Evolutionary conservation across 2,329 filamentous ascomycete species (phyloP), one percentile per base, ranked within the genome.

Genomic region (Ramularia collo-cygni): DNA sequence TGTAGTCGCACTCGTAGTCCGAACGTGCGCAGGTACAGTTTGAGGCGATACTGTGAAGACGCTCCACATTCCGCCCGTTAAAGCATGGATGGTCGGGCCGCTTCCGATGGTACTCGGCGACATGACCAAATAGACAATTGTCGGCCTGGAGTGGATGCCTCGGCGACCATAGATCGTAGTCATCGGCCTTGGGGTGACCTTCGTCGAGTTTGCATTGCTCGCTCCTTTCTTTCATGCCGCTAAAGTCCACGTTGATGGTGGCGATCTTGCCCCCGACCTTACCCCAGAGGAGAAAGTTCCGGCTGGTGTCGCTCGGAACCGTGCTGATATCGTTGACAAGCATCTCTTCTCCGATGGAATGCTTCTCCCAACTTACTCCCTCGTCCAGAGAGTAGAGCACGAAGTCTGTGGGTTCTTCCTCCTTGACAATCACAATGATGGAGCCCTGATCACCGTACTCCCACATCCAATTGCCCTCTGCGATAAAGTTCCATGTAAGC

Each of bases 1-100:
- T 98, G 72, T 87, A 98, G 60, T 93, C 90, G 65, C 92, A 98
- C 73, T 98, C 92, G 60, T 82, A 98, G 65, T 98, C 92, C 43
- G 78, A 75, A 37, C 87, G 75, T 7, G 79, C 84, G 66, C 92
- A 98, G 43, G 76, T 72, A 70, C 92, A 98, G 61, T 93, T 87
- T 48, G 75, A 67, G 13, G 68, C 68, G 50, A 85, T 80, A 50
- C 75, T 74, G 63, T 89, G 82, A 17, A 90, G 70, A 48, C 80
- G 77, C 16, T 66, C 58, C 28, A 50, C 40, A 32, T 74, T 76
- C 60, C 76, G 75, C 37, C 83, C 80, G 55, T 95, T 95, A 71
- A 81, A 95, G 69, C 92, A 98, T 34, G 82, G 67, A 14, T 74
- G 71, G 12, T 81, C 78, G n/a, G 72, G 65, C 64, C 84, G 89